Conservation (phyloP, 345 rosid species). For the Eucalyptus erythrocorys region DNA sequence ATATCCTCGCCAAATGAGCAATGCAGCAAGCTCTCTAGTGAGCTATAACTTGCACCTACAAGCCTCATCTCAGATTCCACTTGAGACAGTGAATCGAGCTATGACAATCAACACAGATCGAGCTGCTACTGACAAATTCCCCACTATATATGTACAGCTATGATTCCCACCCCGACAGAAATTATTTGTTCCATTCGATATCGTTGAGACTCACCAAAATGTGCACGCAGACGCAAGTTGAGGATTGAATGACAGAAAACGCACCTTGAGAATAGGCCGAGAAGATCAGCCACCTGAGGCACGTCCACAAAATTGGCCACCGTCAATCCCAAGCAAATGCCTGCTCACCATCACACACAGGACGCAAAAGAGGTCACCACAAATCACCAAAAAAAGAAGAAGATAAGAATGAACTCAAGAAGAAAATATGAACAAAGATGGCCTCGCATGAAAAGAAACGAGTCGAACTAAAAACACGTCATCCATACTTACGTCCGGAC, state of each 20-base stretch:
- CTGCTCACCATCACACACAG: too few species aligned
- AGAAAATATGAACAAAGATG: too few species aligned
- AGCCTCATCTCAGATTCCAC: background rate
- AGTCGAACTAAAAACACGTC: background rate
- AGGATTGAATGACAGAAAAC: too few species aligned
- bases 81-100: background rate
- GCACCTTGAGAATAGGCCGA: constrained; percentile 38
- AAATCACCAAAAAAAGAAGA: too few species aligned
- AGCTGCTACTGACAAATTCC: background rate
- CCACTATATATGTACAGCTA: background rate
- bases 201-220: too few species aligned
- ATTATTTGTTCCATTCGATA: too few species aligned
- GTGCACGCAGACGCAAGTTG: too few species aligned
- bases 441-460: background rate
- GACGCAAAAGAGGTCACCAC: too few species aligned
- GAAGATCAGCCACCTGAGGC: constrained; percentile 36
- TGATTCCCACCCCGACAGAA: too few species aligned
- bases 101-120: background rate
- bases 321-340: too few species aligned
- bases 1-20: background rate
- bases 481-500: background rate
- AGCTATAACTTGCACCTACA: background rate
- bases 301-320: too few species aligned
- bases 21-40: background rate
- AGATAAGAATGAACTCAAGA: too few species aligned